Evolutionary conservation across 202 grass and related monocot genomes (phyloP), one percentile per base, ranked within the genome.

Genomic region (Schoenoplectus triqueter): DNA sequence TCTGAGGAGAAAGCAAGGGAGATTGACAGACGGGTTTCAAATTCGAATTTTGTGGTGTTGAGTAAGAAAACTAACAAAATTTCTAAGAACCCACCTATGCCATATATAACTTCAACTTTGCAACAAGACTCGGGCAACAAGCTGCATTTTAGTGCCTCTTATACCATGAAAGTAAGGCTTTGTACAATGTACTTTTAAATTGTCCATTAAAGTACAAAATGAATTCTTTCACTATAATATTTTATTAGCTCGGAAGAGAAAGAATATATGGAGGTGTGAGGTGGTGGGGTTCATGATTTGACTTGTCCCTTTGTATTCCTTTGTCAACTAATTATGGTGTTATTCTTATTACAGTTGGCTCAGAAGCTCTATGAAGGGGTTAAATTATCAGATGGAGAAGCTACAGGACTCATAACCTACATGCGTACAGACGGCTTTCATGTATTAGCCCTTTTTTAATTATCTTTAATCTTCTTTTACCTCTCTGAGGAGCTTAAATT

Each of bases 21-120:
- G 85, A 88, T 95, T 86, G 90, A 95, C 85, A 92, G 86, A 64
- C 85, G 9, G 64, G 81, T 92, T 85, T 88, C 76, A 82, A 86
- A 74, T 70, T 92, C 91, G 66, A 87, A 89, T 64, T 98, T 92
- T 87, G 82, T 88, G 86, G 91, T 95, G 51, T 88, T 80, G 88
- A 84, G 88, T 85, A 65, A 90, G 74, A 95, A 94, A 89, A 92
- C 64, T 88, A 95, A 81, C 87, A 94, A 92, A 68, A 54, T 88
- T 81, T 88, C 91, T 48, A 98, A 86, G 55, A 94, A 95, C 83
- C 90, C 93, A 71, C 89, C 87, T 0, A 91, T 94, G 91, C 96
- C 96, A 69, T 95, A 90, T 90, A 98, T 98, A 85, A 98, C 96
- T 84, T 98, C 96, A 69, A 95, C 90, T 83, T 89, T 98, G 67